Evolutionary conservation across 306 rosid genomes (phyloP), one percentile per base, ranked within the genome.

Genomic region (Pterocarpus santalinus): DNA sequence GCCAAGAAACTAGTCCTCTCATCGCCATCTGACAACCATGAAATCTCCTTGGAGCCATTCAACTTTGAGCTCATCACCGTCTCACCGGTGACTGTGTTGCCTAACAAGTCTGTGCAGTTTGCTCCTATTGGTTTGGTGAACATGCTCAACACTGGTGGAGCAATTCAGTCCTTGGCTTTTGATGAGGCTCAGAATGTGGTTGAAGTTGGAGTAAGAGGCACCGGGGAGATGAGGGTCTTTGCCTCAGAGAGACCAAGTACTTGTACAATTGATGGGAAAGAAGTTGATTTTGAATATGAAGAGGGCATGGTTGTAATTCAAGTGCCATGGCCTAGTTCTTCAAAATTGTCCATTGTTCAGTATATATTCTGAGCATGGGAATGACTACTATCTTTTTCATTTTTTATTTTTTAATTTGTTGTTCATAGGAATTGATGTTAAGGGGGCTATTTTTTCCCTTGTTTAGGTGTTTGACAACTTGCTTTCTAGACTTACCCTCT

Each of bases 141-240:
- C 67, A 95, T 95, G 99, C 88, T 93, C 1, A 95, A 95, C 84
- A 91, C 83, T 3, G 96, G 99, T 7, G 99, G 97, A 7, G 98
- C 99, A 57, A 66, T 95, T 51, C 92, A 90, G 60, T 86, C 94
- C 0, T 53, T 95, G 64, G 83, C 47, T 2, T 90, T 85, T 68
- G 65, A 86, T 43, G 86, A 89, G 39, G 86, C 75, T 60, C 65
- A 69, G 2, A 79, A 64, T 58, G 53, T 74, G 2, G 91, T 87
- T 2, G 76, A 75, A 47, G 76, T 95, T 44, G 94, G 94, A 28
- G 87, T 95, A 0, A 91, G 80, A 75, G 99, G 99, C 5, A 55
- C 69, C 0, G 99, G 99, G 8, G 98, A 93, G 65, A 84, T 93
- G 93, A 92, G 90, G 60, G 93, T 86, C 7, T 95, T 84, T 78